Conservation (phyloP, 805 yeast species). For the Candida rishiriensis region DNA sequence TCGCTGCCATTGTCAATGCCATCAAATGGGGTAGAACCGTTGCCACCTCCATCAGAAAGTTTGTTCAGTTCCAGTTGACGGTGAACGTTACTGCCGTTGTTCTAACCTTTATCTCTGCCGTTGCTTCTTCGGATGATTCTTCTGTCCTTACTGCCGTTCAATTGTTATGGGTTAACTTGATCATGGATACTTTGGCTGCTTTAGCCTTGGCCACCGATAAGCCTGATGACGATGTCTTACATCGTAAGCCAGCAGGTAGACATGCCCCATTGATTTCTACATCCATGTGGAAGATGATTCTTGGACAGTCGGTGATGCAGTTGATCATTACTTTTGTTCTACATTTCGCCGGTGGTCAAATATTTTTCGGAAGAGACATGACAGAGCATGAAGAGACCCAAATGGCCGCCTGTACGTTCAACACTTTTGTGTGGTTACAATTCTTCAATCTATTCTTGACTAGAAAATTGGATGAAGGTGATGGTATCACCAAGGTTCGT, state of each 20-base stretch:
- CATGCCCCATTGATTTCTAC: slow-evolving; percentile 72
- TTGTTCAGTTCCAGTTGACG: slow-evolving; percentile 93
- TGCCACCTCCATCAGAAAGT: slow-evolving; percentile 88
- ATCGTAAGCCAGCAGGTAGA: slow-evolving; percentile 82
- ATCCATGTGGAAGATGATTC: slow-evolving; percentile 98
- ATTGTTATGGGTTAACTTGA: slow-evolving; percentile 92
- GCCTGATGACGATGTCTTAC: slow-evolving; percentile 78
- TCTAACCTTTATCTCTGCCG: slow-evolving; percentile 90
- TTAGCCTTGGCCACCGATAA: slow-evolving; percentile 96
- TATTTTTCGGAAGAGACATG: slow-evolving; percentile 44
- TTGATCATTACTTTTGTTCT: slow-evolving; percentile 71
- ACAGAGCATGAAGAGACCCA: slow-evolving; percentile 47
- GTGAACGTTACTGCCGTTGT: slow-evolving; percentile 96
- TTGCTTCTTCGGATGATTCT: slow-evolving; percentile 68
- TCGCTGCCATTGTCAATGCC: slow-evolving; percentile 91
- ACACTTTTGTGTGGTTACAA: slow-evolving; percentile 97
- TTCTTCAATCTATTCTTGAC: slow-evolving; percentile 89
- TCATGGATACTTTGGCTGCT: slow-evolving; percentile 98
- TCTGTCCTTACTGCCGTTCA: slow-evolving; percentile 97
- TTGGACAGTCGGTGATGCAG: slow-evolving; percentile 82
- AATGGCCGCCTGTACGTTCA: slow-evolving; percentile 83
- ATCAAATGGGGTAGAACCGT: slow-evolving; percentile 99
- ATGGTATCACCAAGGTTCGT: slow-evolving; percentile 52
- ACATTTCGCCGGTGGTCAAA: slow-evolving; percentile 68
- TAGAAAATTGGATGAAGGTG: slow-evolving; percentile 86